A percentile compares a stretch with the other conserved stretches of the same genome.
Conservation (phyloP, 257 asterid genomes). For the Solanum paucissectum region DNA sequence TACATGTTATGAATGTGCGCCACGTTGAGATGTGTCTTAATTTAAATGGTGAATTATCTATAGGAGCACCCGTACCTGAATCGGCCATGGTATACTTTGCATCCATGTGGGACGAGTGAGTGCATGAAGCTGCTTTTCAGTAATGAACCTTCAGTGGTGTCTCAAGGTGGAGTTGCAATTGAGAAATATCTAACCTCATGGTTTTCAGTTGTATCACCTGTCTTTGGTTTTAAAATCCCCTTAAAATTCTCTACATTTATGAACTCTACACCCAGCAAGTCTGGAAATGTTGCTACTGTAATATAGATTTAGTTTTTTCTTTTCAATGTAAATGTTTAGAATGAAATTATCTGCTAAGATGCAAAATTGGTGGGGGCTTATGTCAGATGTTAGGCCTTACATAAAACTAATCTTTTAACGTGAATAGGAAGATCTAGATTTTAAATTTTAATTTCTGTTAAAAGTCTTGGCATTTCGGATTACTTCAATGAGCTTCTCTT, state of each 20-base stretch:
- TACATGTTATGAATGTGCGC: background rate
- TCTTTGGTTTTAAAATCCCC: constrained; percentile 58
- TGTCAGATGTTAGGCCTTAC: background rate
- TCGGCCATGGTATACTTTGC: constrained; percentile 74
- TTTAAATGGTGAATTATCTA: background rate
- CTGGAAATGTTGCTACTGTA: background rate
- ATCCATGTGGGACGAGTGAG: constrained; percentile 87
- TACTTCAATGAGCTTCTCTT: background rate
- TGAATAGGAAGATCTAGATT: background rate
- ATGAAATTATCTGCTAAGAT: background rate
- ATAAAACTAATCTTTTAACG: background rate
- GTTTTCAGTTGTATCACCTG: constrained; percentile 73
- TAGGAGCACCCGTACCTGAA: constrained; percentile 75
- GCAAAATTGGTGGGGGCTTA: background rate
- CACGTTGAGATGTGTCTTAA: background rate
- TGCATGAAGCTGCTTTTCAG: constrained; percentile 73
- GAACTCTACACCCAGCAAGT: background rate
- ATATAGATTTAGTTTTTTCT: background rate
- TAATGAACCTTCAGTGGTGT: constrained; percentile 16
- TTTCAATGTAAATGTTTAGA: background rate
- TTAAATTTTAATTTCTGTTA: background rate
- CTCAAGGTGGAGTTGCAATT: constrained; percentile 10
- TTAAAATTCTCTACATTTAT: constrained; percentile 14
- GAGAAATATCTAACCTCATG: constrained; percentile 54
- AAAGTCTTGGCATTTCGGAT: background rate